A percentile compares a stretch with the other conserved stretches of the same genome.
phyloP scores from a whole-genome alignment of 176 grass and related monocot genomes.

The Panicum miliaceum region DNA sequence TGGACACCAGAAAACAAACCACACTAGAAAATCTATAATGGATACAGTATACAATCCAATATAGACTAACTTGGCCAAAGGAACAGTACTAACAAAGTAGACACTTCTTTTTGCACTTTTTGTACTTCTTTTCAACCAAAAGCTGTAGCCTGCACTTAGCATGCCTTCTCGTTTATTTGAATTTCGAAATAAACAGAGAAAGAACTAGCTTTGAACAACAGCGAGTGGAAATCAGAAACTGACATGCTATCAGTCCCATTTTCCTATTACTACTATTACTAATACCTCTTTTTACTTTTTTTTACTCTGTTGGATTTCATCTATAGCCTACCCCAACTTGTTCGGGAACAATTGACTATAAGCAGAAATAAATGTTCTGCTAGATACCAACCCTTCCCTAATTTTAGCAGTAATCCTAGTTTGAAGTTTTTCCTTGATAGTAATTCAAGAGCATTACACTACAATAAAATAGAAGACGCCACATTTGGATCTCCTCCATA shows the following conservation, averaged over 20 bases:
- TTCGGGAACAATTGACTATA: not conserved
- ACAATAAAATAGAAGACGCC: not conserved
- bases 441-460: not conserved
- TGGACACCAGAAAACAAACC: constrained; percentile 21
- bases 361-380: not conserved
- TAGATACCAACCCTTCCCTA: not conserved
- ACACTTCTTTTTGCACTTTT: not conserved
- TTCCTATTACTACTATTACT: not conserved
- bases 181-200: constrained; percentile 4
- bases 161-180: not conserved
- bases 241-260: not conserved
- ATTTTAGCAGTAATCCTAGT: constrained; percentile 10
- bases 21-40: not conserved
- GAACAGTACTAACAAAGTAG: not conserved
- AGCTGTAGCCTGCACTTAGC: not conserved
- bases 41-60: not conserved
- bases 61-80: constrained; percentile 11
- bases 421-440: not conserved
- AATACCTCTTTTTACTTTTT: not conserved
- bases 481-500: constrained; percentile 1
- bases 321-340: not conserved
- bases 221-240: not conserved
- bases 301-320: not conserved
- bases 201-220: not conserved
- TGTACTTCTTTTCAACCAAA: not conserved